Conservation (phyloP, 192 early-diverging fungal genomes). For the Backusella tuberculispora region DNA sequence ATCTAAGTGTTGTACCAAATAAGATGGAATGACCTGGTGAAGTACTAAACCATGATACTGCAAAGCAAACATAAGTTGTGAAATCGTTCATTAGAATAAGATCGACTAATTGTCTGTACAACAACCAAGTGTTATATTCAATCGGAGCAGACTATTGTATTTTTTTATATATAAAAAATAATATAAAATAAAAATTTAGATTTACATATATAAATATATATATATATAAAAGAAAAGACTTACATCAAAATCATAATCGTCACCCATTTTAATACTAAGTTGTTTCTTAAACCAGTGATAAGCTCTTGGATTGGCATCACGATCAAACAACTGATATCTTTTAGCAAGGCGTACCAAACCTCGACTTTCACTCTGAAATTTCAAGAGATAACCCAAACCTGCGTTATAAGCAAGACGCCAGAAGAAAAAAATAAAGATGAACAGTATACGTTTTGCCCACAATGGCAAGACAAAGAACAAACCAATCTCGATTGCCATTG, state of each 20-base stretch:
- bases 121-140: constrained; percentile 96
- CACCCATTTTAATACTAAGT: constrained; percentile 79
- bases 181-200: neutral
- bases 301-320: constrained; percentile 51
- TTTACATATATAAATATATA: constrained; percentile 2
- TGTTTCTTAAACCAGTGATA: constrained; percentile 67
- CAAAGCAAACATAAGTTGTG: constrained; percentile 81
- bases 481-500: constrained; percentile 67
- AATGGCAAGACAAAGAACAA: constrained; percentile 68
- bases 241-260: constrained; percentile 81
- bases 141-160: constrained; percentile 67
- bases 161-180: constrained; percentile 7
- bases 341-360: constrained; percentile 74
- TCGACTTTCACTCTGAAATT: constrained; percentile 75
- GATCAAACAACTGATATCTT: constrained; percentile 69
- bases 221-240: neutral
- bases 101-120: constrained; percentile 93
- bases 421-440: constrained; percentile 78
- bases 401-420: constrained; percentile 90
- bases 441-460: constrained; percentile 57
- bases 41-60: constrained; percentile 76
- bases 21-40: constrained; percentile 62
- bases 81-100: constrained; percentile 95
- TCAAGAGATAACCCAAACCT: constrained; percentile 84
- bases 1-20: constrained; percentile 72